Evolutionary conservation across 805 yeast genomes (phyloP).

Genomic region (Saturnispora saitoi): DNA sequence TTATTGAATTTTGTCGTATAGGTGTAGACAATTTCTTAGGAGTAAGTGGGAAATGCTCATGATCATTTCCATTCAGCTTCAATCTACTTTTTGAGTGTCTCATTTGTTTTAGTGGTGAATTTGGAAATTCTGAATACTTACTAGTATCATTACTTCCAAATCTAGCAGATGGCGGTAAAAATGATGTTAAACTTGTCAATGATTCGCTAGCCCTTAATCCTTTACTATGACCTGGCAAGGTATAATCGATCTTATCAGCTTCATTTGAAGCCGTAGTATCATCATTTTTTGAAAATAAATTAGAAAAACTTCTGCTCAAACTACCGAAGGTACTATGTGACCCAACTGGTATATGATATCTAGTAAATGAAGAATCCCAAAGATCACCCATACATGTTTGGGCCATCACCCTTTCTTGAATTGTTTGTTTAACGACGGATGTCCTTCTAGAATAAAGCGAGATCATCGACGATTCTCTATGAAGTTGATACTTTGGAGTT

Average conservation of each 20-base stretch:
- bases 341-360: not conserved
- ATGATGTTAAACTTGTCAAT: conserved; percentile 5
- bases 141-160: conserved; percentile 1
- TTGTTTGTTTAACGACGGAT: conserved; percentile 5
- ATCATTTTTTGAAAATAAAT: conserved; percentile 1
- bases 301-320: conserved; percentile 3
- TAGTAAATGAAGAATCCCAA: conserved; percentile 11
- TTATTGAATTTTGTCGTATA: not conserved
- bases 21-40: not conserved
- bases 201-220: not conserved
- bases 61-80: not conserved
- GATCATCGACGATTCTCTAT: not conserved
- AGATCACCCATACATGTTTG: conserved; percentile 12
- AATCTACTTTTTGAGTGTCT: not conserved
- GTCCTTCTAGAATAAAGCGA: not conserved
- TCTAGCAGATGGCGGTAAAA: conserved; percentile 11
- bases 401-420: conserved; percentile 13
- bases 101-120: conserved; percentile 9
- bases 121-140: not conserved
- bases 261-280: not conserved
- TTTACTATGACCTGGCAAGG: not conserved
- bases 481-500: not conserved
- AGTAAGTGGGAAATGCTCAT: not conserved
- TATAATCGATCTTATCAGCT: not conserved
- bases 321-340: conserved; percentile 5